Base-by-base conservation (phyloP, 371 early-diverging fungal genomes). In the Mucor piriformis region DNA sequence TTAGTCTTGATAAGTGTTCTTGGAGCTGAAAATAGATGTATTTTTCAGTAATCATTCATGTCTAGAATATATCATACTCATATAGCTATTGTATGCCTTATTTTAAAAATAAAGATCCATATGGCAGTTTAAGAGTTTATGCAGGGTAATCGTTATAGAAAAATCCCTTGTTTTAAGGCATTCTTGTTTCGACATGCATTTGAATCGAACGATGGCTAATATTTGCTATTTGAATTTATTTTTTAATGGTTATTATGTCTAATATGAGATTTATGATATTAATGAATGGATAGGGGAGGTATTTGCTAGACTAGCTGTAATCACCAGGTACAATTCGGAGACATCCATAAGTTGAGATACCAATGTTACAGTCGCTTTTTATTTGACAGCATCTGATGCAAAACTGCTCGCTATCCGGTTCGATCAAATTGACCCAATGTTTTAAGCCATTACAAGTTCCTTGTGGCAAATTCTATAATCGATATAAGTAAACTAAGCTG, bases 1-100 rank as follows among this genome's bases (percentile, higher is more conserved):
- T 60, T 74, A 33, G 76, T 81, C 37, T 76, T 66, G n/a, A 66
- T 80, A 25, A 72, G 75, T 38, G 79, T 75, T 5, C 65, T 79
- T 11, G 65, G 60, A 21, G 79, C 74, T 38, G 11, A 4, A 10
- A 37, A 37, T 37, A 12, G 38, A 11, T 37, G 38, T 37, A n/a
- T n/a, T 37, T 13, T 37, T 4, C 6, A 13, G 13, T 37, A 37
- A 37, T 37, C 13, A 37, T 6, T 6, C 3, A 37, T 13, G 13
- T 37, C n/a, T 37, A n/a, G n/a, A n/a, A n/a, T n/a, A n/a, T n/a
- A n/a, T n/a, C n/a, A n/a, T n/a, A n/a, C n/a, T n/a, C n/a, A n/a
- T n/a, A n/a, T n/a, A n/a, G n/a, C n/a, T n/a, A n/a, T n/a, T n/a
- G n/a, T n/a, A n/a, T n/a, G n/a, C n/a, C n/a, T n/a, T n/a, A n/a